Percentiles rank a stretch among this genome's conserved stretches.
These are phyloP conservation scores for Irpex sp. DNA, from an alignment of 1,284 basidiomycete species.

Conservation along the genomic window DNA sequence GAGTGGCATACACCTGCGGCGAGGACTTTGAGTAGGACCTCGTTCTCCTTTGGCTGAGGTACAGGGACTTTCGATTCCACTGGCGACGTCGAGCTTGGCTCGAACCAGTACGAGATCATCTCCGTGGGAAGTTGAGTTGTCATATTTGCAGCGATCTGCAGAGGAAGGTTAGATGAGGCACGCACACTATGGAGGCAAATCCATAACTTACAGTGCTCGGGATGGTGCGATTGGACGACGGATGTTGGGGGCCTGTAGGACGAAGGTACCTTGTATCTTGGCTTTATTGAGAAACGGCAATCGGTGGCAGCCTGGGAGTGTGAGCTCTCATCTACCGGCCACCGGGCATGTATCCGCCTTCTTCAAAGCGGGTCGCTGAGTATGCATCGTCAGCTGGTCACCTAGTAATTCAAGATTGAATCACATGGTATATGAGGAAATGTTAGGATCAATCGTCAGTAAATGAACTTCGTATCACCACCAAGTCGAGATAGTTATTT, in stretches of 20 bases:
- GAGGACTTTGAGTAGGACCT: conserved; percentile 20
- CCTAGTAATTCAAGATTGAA: neutral
- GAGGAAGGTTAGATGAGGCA: neutral
- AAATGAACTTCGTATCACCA: too few species aligned
- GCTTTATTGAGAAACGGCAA: neutral
- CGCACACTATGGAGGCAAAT: neutral
- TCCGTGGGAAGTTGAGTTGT: conserved; percentile 42
- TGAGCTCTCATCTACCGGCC: neutral
- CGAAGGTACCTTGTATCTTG: neutral
- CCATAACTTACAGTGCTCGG: neutral
- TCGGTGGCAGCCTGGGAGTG: neutral
- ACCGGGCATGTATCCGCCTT: neutral
- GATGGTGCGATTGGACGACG: too few species aligned
- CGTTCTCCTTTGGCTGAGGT: conserved; percentile 15
- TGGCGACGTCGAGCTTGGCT: conserved; percentile 9
- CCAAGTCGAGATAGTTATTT: too few species aligned
- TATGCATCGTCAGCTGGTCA: neutral
- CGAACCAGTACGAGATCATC: conserved; percentile 22
- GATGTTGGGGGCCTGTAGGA: neutral
- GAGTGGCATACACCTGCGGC: conserved; percentile 21
- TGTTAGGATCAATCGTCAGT: too few species aligned
- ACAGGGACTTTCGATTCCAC: conserved; percentile 13
- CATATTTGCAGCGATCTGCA: neutral
- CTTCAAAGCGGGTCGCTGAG: neutral
- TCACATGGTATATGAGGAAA: neutral